phyloP scores from a whole-genome alignment of 805 yeast species.

The Cyberlindnera galapagoensis region DNA sequence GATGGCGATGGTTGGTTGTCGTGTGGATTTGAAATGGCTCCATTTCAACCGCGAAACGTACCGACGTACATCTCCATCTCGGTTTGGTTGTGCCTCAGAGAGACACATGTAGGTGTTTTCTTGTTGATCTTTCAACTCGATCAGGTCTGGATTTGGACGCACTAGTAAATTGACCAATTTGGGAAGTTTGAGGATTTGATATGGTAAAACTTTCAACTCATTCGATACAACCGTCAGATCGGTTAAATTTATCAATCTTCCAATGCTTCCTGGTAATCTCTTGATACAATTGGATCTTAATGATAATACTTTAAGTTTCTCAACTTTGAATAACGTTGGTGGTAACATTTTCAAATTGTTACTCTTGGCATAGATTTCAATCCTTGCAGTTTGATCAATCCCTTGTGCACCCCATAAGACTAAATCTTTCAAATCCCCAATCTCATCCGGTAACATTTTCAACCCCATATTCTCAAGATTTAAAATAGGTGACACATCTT shows the following conservation, averaged over 20 bases:
- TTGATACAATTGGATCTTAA: slow-evolving; percentile 44
- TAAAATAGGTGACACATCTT: slow-evolving; percentile 37
- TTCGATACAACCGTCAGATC: slow-evolving; percentile 48
- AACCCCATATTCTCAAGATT: slow-evolving; percentile 42
- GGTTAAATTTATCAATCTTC: slow-evolving; percentile 34
- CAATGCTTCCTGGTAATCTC: slow-evolving; percentile 41
- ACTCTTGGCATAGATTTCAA: slow-evolving; percentile 45
- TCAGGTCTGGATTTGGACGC: slow-evolving; percentile 44
- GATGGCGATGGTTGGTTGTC: neutral
- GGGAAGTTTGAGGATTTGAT: slow-evolving; percentile 41
- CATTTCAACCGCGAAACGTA: slow-evolving; percentile 23
- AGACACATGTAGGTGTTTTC: slow-evolving; percentile 16
- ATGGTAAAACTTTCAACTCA: slow-evolving; percentile 44
- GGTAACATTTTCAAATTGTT: slow-evolving; percentile 43
- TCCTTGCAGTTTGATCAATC: slow-evolving; percentile 28
- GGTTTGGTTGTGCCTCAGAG: slow-evolving; percentile 15
- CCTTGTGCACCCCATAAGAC: slow-evolving; percentile 36
- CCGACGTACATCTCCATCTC: slow-evolving; percentile 16
- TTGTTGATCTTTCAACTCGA: slow-evolving; percentile 19
- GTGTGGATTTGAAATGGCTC: slow-evolving; percentile 8
- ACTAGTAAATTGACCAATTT: slow-evolving; percentile 40
- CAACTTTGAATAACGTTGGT: slow-evolving; percentile 44
- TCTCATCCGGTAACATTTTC: slow-evolving; percentile 47
- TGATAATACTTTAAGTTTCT: slow-evolving; percentile 44
- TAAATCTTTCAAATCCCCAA: slow-evolving; percentile 48